phyloP scores from a whole-genome alignment of 2,329 filamentous ascomycete species.

The Rhytidhysteron rufulum region DNA sequence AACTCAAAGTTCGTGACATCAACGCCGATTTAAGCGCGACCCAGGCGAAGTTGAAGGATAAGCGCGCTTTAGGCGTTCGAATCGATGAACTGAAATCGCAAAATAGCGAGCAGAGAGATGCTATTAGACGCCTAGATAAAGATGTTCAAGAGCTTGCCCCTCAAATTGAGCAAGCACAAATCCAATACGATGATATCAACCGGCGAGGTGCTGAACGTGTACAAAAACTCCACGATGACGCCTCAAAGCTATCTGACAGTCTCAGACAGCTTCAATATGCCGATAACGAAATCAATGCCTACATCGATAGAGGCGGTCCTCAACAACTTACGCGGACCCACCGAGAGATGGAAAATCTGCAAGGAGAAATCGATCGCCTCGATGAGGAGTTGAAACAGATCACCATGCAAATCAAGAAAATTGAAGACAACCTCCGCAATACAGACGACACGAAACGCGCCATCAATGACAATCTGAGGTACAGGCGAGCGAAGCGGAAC shows the following conservation, averaged over 20 bases:
- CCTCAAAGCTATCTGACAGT: constrained; percentile 68
- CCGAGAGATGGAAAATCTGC: constrained; percentile 64
- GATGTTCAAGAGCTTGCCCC: constrained; percentile 73
- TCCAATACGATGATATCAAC: constrained; percentile 72
- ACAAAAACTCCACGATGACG: constrained; percentile 65
- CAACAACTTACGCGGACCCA: constrained; percentile 66
- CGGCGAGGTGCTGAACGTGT: constrained; percentile 69
- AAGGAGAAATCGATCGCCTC: constrained; percentile 60
- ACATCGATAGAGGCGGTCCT: constrained; percentile 71
- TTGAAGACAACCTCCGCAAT: constrained; percentile 73
- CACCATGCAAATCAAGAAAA: constrained; percentile 68
- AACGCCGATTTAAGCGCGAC: constrained; percentile 68
- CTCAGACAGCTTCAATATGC: constrained; percentile 73
- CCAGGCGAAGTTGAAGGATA: constrained; percentile 75
- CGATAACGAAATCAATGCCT: constrained; percentile 74
- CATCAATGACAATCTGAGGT: constrained; percentile 84
- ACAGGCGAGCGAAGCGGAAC: constrained; percentile 68
- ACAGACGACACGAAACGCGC: constrained; percentile 80
- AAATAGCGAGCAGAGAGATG: constrained; percentile 64
- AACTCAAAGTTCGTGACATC: constrained; percentile 73
- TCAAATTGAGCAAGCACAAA: constrained; percentile 69
- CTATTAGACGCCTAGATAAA: constrained; percentile 65
- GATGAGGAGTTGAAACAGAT: constrained; percentile 67
- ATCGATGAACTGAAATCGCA: constrained; percentile 70
- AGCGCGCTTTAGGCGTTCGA: constrained; percentile 64